A percentile compares a stretch with the other conserved stretches of the same genome.
Evolutionary conservation across 768 basidiomycete species (phyloP).

Genomic region (Amanita thiersii): DNA sequence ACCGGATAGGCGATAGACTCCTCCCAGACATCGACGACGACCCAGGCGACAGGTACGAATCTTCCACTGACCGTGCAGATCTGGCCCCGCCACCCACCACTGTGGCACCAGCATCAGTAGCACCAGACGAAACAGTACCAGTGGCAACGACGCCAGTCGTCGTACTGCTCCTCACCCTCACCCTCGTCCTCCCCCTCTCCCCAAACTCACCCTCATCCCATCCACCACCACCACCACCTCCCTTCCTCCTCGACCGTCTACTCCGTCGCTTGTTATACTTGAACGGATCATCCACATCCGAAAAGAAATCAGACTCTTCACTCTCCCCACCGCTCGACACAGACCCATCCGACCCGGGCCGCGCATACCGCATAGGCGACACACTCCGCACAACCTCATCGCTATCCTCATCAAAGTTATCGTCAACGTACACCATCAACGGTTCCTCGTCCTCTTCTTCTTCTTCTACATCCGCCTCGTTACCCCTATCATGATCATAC

Average conservation of each 20-base stretch:
- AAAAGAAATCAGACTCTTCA: slow-evolving; percentile 4
- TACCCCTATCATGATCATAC: too few relatives aligned
- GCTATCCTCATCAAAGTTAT: slow-evolving; percentile 6
- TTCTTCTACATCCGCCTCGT: background rate
- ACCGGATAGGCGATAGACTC: background rate
- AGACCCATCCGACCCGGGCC: slow-evolving; percentile 11
- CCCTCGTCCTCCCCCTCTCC: background rate
- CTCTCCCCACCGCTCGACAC: background rate
- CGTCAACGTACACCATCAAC: slow-evolving; percentile 7
- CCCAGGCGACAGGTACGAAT: background rate
- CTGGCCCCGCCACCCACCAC: background rate
- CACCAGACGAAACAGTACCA: background rate
- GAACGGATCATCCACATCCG: slow-evolving; percentile 7
- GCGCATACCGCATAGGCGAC: slow-evolving; percentile 18
- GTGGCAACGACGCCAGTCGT: slow-evolving; percentile 3
- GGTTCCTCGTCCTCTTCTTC: background rate
- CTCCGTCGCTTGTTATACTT: slow-evolving; percentile 10
- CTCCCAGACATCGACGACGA: background rate
- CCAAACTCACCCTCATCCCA: background rate
- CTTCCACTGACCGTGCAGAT: background rate
- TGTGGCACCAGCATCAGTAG: background rate
- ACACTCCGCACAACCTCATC: slow-evolving; percentile 11
- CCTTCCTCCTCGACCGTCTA: slow-evolving; percentile 4
- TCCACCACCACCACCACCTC: background rate
- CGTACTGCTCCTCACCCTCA: background rate